phyloP scores from a whole-genome alignment of 2,329 filamentous ascomycete genomes.

The Fonsecaea monophora region DNA sequence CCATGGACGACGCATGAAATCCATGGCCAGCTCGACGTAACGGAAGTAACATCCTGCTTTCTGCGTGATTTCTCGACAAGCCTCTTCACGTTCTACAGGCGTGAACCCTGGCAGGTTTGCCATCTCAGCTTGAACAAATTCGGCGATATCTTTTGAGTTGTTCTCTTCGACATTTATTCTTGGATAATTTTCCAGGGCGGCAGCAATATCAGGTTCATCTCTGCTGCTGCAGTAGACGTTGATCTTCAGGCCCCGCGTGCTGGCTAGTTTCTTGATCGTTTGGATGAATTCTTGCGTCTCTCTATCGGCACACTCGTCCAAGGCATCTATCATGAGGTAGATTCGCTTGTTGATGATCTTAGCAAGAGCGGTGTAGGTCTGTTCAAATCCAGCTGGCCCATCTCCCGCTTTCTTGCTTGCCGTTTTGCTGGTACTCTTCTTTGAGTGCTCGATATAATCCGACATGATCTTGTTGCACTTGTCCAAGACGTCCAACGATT shows the following conservation, averaged over 20 bases:
- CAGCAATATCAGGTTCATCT: neutral
- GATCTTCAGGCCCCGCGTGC: neutral
- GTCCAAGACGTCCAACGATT: neutral
- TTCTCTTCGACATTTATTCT: conserved; percentile 4
- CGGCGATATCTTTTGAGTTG: conserved; percentile 2
- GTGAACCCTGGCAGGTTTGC: neutral
- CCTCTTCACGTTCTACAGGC: neutral
- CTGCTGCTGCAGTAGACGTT: neutral
- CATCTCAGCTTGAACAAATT: conserved; percentile 2
- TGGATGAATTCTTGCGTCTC: conserved; percentile 5
- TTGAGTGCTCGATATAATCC: neutral
- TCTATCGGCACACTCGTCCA: conserved; percentile 1
- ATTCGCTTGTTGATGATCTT: conserved; percentile 4
- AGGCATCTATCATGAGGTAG: conserved; percentile 2
- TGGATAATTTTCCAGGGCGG: neutral
- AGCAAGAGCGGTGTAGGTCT: neutral
- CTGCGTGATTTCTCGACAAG: conserved; percentile 5
- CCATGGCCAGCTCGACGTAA: conserved; percentile 3
- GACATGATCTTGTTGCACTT: neutral
- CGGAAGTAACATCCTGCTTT: neutral
- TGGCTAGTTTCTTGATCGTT: conserved; percentile 1
- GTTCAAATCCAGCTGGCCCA: neutral
- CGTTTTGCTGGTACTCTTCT: neutral
- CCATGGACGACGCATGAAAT: neutral
- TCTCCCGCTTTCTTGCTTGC: neutral